These are phyloP conservation scores for Mortierella alpina DNA, from an alignment of 192 early-diverging fungal genomes.

Conservation along the genomic window DNA sequence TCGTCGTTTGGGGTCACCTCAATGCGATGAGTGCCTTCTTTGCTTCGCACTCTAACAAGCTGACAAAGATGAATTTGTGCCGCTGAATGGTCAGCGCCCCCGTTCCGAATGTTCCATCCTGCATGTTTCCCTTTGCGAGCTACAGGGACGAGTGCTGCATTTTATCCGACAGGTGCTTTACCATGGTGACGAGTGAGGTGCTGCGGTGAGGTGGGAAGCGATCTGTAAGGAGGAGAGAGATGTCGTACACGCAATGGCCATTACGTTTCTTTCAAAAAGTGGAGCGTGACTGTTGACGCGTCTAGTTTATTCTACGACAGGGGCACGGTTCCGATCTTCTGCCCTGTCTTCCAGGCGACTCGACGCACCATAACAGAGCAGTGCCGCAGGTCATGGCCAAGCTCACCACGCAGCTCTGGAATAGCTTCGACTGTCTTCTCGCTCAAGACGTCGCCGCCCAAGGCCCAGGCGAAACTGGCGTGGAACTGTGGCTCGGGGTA, in stretches of 20 bases:
- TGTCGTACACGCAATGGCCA: too few species aligned
- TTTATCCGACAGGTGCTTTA: neutral
- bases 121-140: too few species aligned
- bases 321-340: conserved; percentile 28
- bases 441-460: conserved; percentile 29
- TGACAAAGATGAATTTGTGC: conserved; percentile 17
- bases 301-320: neutral
- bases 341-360: conserved; percentile 40
- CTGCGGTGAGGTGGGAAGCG: neutral
- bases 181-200: conserved; percentile 10
- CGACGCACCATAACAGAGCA: conserved; percentile 16
- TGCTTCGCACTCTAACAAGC: conserved; percentile 77
- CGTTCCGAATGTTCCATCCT: neutral
- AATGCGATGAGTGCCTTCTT: conserved; percentile 75
- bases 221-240: too few species aligned
- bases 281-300: neutral
- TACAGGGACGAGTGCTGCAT: neutral
- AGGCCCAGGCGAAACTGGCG: conserved; percentile 50
- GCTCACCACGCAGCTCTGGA: conserved; percentile 12
- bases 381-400: conserved; percentile 24
- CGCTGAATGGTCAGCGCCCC: neutral
- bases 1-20: conserved; percentile 67
- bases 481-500: conserved; percentile 41
- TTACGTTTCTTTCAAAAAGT: too few species aligned
- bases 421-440: conserved; percentile 4